Evolutionary conservation across 1,284 basidiomycete species (phyloP), one percentile per base, ranked within the genome.

Genomic region (Pterulicium gracile): DNA sequence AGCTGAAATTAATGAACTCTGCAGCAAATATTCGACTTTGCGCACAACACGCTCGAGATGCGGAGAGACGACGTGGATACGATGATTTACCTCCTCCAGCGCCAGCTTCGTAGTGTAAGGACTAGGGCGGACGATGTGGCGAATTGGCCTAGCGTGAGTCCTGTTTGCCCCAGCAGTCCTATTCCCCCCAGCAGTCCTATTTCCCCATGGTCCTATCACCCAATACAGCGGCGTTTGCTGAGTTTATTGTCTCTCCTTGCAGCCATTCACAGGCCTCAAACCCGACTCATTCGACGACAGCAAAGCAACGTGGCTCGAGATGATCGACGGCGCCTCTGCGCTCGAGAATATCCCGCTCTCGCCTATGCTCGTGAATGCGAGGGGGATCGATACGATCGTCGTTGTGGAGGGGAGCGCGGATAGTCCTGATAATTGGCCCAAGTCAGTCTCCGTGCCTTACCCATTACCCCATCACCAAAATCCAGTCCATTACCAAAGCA

Each of bases 361-460:
- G 7, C 73, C 79, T 3, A 58, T 84, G 4, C 69, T 88, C 47
- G 77, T 84, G 39, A 79, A 73, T 41, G 72, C 73, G 1, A 69
- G 86, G 39, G 64, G 56, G 0, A 47, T 88, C 21, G 86, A 89
- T 57, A 68, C 81, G 3, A 69, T 89, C 46, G 68, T 89, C n/a
- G 81, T 77, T 1, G 58, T 84, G 4, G 87, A 89, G 55, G 69
- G 68, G 3, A 79, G 76, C 47, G 68, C 76, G 5, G 82, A 88
- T 49, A 75, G 80, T 52, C 48, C 60, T 10, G 66, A 74, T 49
- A 56, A 52, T 41, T 88, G 79, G 78, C 81, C 85, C 44, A 87
- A 87, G 79, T 82, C 50, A 51, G 72, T 65, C 17, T 5, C 19
- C 19, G 19, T 27, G 39, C 19, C 20, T 42, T 24, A 36, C 24